These are phyloP conservation scores for Drechslerella coelobrocha DNA, from an alignment of 2,329 filamentous ascomycete species.

Conservation along the genomic window DNA sequence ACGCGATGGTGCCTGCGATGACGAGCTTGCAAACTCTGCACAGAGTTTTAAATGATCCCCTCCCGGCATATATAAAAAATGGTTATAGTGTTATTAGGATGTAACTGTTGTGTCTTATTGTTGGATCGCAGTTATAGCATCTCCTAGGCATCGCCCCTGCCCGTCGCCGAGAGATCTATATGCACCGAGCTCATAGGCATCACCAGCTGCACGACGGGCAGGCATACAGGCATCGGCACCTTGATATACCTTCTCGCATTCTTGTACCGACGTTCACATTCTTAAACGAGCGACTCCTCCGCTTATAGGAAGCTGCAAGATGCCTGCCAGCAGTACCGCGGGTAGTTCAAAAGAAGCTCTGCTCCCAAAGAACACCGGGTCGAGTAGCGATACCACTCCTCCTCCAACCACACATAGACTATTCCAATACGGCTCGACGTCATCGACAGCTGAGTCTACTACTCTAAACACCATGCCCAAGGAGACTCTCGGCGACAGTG, in stretches of 20 bases:
- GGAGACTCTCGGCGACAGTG: slow-evolving; percentile 15
- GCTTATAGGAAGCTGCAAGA: slow-evolving; percentile 26
- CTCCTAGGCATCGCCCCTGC: no score
- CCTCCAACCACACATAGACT: slow-evolving; percentile 1
- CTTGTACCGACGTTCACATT: background rate
- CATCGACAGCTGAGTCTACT: slow-evolving; percentile 3
- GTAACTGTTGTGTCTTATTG: slow-evolving; percentile 2
- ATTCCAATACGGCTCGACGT: slow-evolving; percentile 25
- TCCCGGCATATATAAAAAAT: background rate
- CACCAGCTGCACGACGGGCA: no score
- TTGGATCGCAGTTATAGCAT: no score
- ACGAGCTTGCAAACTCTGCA: slow-evolving; percentile 16
- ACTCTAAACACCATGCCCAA: slow-evolving; percentile 26
- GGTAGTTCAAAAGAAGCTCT: slow-evolving; percentile 44
- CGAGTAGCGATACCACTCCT: background rate
- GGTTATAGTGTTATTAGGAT: slow-evolving; percentile 4
- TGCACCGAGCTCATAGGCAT: no score
- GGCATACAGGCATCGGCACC: slow-evolving; percentile 11
- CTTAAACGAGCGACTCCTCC: slow-evolving; percentile 7
- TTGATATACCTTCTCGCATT: slow-evolving; percentile 5
- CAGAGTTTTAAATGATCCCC: background rate
- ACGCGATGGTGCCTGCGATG: slow-evolving; percentile 51
- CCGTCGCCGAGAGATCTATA: no score
- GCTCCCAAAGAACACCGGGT: background rate
- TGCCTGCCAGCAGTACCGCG: background rate